phyloP scores from a whole-genome alignment of 2,329 filamentous ascomycete species.

The Arthrobotrys sinensis region DNA sequence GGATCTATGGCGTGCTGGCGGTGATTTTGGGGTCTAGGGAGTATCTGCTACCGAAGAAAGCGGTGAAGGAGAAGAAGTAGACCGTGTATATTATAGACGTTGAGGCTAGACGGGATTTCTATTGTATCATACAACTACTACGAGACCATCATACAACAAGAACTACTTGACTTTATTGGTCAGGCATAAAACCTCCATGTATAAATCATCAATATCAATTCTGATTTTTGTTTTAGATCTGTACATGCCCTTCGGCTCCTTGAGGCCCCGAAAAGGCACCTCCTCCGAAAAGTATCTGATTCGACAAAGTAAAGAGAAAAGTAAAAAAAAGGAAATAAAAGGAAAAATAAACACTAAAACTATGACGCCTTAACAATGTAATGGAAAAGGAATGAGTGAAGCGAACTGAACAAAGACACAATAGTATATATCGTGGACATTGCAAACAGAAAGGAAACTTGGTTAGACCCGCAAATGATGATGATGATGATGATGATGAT shows the following conservation, averaged over 20 bases:
- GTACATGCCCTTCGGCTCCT: constrained; percentile 50
- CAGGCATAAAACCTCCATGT: not conserved
- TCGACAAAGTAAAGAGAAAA: constrained; percentile 13
- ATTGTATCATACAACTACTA: too few relatives aligned
- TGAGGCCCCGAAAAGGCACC: not conserved
- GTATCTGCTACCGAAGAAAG: constrained; percentile 63
- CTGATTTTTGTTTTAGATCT: constrained; percentile 54
- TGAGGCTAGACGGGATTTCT: too few relatives aligned
- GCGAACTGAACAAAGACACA: constrained; percentile 53
- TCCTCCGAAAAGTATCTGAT: constrained; percentile 24
- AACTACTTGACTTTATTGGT: not conserved
- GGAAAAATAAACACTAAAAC: constrained; percentile 56
- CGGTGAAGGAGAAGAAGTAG: constrained; percentile 32
- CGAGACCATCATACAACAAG: too few relatives aligned
- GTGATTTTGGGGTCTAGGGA: constrained; percentile 71
- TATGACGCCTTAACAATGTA: constrained; percentile 61
- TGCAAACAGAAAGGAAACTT: constrained; percentile 31
- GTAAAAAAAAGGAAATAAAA: constrained; percentile 16
- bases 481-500: constrained; percentile 40
- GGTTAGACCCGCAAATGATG: constrained; percentile 40
- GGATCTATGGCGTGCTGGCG: constrained; percentile 75
- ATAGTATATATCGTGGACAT: constrained; percentile 53
- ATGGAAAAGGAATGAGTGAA: constrained; percentile 46
- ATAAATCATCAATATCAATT: constrained; percentile 41
- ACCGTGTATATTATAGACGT: too few relatives aligned